Evolutionary conservation across 2,329 filamentous ascomycete genomes (phyloP), one percentile per base, ranked within the genome.

Genomic region (Thielaviopsis ethacetica): DNA sequence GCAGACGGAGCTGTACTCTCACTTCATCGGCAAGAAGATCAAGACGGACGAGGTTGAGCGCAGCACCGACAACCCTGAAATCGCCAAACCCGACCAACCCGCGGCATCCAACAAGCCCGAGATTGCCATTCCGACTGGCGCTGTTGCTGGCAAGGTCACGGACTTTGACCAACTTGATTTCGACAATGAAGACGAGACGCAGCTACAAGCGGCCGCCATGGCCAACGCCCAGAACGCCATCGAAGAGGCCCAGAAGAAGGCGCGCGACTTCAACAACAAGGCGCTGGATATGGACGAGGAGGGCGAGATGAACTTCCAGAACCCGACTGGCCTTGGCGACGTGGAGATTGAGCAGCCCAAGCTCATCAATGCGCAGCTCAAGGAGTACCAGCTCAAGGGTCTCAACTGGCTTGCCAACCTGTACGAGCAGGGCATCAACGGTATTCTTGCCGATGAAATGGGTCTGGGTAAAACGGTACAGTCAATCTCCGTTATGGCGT

Each of bases 11-110:
- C 79, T 98, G 56, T 98, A 98, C 76, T 97, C 91, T 50, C 93
- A 98, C 77, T 98, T 98, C 72, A 96, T 98, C 66, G 91, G 93
- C 70, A 95, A 95, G 75, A 98, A 98, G 77, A 95, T 97, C 73
- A 95, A 95, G 75, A 97, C 91, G 1, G 86, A 93, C 65, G 91
- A 97, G 68, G 89, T 95, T 54, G 91, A 98, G 72, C 80, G 86
- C 61, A 91, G 88, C 54, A 93, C 89, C 22, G 88, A 93, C 66
- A 89, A 91, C 67, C 83, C 83, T 7, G 85, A 87, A 54, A 83
- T 86, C 55, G 78, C 79, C 0, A 76, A 79, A 10, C 77, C 78
- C 54, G 75, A 78, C 56, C 73, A 73, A 7, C 68, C 74, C 55
- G 65, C 68, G 26, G 64, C 66, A 1, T 68, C 75, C n/a, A 70